phyloP scores from a whole-genome alignment of 768 basidiomycete genomes.

The Exsudoporus frostii region DNA sequence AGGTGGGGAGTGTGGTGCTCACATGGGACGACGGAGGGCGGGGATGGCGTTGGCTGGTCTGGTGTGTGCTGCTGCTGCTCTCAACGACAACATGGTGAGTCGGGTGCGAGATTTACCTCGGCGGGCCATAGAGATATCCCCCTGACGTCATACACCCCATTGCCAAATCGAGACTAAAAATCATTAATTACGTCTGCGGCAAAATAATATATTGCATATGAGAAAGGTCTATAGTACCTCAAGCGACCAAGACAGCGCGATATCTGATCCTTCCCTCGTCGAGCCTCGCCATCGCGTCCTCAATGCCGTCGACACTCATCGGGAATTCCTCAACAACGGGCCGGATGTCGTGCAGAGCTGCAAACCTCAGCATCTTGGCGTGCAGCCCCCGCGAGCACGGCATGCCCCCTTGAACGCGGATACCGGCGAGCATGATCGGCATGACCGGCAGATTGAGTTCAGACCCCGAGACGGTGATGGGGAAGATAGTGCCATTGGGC shows the following conservation, averaged over 20 bases:
- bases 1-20: neutral
- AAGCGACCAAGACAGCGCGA: conserved; percentile 28
- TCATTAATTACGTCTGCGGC: neutral
- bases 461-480: conserved; percentile 23
- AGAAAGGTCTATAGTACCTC: too few species aligned
- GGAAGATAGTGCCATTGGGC: conserved; percentile 22
- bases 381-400: conserved; percentile 28
- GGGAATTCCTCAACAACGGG: conserved; percentile 34
- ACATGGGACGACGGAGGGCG: conserved; percentile 1
- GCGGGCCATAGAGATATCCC: neutral
- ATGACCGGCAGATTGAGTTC: conserved; percentile 24
- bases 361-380: conserved; percentile 34
- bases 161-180: neutral
- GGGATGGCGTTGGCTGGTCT: neutral
- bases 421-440: conserved; percentile 11
- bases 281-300: conserved; percentile 27
- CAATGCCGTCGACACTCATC: conserved; percentile 30
- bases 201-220: too few species aligned
- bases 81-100: conserved; percentile 15
- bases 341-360: conserved; percentile 27
- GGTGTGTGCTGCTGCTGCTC: neutral
- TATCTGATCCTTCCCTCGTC: conserved; percentile 29
- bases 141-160: conserved; percentile 15
- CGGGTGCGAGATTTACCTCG: neutral
- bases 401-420: conserved; percentile 26